Percentiles rank a stretch among this genome's conserved stretches.
Conservation (phyloP, 179 eudicot genomes). For the Spergularia azorica region DNA sequence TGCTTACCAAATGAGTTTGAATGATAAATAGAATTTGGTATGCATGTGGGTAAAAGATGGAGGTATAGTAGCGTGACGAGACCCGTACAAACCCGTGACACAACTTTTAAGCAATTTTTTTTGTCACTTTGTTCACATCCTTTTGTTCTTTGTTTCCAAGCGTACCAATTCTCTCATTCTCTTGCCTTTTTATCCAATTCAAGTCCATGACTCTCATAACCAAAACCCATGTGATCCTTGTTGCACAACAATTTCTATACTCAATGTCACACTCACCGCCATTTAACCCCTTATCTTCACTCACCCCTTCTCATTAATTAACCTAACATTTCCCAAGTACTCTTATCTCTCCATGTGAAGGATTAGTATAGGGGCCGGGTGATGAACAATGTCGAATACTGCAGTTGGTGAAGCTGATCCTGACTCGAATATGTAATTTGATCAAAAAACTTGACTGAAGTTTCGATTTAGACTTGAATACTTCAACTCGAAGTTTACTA, state of each 20-base stretch:
- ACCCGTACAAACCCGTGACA: constrained; percentile 47
- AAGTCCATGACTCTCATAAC: not conserved
- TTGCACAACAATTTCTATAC: constrained; percentile 7
- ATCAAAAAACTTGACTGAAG: too few species aligned
- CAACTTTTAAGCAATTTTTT: constrained; percentile 6
- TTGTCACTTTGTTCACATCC: constrained; percentile 34
- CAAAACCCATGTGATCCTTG: constrained; percentile 31
- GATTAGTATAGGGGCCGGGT: too few species aligned
- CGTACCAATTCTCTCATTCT: not conserved
- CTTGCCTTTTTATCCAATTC: constrained; percentile 1
- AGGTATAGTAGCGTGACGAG: constrained; percentile 13
- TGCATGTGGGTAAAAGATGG: not conserved
- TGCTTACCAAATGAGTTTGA: not conserved
- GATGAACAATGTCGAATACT: too few species aligned
- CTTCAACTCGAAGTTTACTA: too few species aligned
- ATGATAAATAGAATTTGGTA: not conserved
- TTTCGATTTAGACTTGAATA: too few species aligned
- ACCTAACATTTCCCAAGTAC: too few species aligned
- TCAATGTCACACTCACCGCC: constrained; percentile 15
- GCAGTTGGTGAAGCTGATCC: too few species aligned
- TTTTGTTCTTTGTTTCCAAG: constrained; percentile 28
- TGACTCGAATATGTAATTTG: too few species aligned
- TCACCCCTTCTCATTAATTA: too few species aligned
- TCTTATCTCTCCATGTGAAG: too few species aligned
- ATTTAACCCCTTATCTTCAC: not conserved